phyloP scores from a whole-genome alignment of 179 eudicot genomes.

The Silene noctiflora region DNA sequence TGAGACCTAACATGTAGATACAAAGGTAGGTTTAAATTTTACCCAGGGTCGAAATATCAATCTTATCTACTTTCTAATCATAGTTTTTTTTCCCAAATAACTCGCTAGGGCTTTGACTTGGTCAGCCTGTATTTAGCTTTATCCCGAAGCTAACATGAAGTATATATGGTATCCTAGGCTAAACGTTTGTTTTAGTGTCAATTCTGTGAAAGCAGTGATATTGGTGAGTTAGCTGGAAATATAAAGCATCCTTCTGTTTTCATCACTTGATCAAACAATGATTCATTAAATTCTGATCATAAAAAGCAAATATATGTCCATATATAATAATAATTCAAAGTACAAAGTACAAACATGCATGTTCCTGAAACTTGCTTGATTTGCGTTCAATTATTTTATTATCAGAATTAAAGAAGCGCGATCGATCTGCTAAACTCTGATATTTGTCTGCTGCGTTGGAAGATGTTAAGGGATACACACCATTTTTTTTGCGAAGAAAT shows the following conservation, averaged over 20 bases:
- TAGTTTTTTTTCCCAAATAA: too few species aligned
- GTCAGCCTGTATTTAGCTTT: too few species aligned
- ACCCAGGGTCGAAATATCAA: too few species aligned
- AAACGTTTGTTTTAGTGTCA: constrained; percentile 12
- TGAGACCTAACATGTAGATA: too few species aligned
- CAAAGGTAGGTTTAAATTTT: too few species aligned
- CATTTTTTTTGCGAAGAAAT: background rate
- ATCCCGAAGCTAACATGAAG: too few species aligned
- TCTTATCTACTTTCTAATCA: too few species aligned
- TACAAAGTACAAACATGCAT: constrained; percentile 35
- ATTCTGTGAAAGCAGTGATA: constrained; percentile 26
- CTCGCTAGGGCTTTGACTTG: too few species aligned
- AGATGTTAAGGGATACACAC: constrained; percentile 19
- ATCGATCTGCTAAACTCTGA: constrained; percentile 23
- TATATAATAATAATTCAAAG: constrained; percentile 22
- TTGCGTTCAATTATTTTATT: constrained; percentile 19
- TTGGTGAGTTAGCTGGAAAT: constrained; percentile 25
- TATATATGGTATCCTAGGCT: too few species aligned
- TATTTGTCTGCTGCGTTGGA: constrained; percentile 31
- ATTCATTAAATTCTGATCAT: constrained; percentile 25
- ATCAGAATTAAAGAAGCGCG: background rate
- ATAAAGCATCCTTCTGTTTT: constrained; percentile 9
- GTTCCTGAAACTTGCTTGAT: constrained; percentile 33
- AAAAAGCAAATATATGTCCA: background rate
- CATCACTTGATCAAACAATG: background rate